These are phyloP conservation scores for Fusarium denticulatum DNA, from an alignment of 2,329 filamentous ascomycete genomes.

Conservation along the genomic window DNA sequence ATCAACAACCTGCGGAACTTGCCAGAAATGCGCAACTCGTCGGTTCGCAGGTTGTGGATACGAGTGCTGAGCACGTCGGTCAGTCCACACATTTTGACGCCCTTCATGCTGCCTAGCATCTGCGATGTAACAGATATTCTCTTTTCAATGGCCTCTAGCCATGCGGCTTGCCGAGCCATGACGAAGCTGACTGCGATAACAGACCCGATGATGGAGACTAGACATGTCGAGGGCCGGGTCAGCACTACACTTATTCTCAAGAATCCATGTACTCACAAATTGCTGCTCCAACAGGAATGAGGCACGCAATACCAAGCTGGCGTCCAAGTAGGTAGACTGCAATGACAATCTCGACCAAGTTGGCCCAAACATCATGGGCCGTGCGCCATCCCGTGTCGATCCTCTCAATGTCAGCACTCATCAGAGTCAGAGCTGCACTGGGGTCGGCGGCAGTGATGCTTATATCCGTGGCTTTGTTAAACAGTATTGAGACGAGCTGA, in stretches of 20 bases:
- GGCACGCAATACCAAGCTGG: slow-evolving; percentile 41
- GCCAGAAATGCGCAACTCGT: slow-evolving; percentile 18
- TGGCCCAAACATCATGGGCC: slow-evolving; percentile 55
- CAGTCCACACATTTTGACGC: slow-evolving; percentile 47
- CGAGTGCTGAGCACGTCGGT: slow-evolving; percentile 22
- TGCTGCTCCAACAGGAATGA: slow-evolving; percentile 28
- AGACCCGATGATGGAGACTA: slow-evolving; percentile 37
- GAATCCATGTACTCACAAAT: slow-evolving; percentile 5
- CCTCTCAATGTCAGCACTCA: slow-evolving; percentile 57
- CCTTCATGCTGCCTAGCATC: slow-evolving; percentile 46
- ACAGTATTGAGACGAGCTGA: slow-evolving; percentile 42
- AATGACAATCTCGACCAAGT: slow-evolving; percentile 53
- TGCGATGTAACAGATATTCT: slow-evolving; percentile 43
- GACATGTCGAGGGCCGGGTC: rapidly evolving
- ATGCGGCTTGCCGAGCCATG: slow-evolving; percentile 39
- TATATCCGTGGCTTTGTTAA: slow-evolving; percentile 43
- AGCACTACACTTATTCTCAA: neutral
- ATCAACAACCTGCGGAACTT: slow-evolving; percentile 30
- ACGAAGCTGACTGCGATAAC: slow-evolving; percentile 40
- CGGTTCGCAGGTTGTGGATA: slow-evolving; percentile 12
- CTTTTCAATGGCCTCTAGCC: slow-evolving; percentile 45
- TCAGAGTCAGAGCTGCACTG: slow-evolving; percentile 54
- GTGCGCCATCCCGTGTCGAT: slow-evolving; percentile 49
- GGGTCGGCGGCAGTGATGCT: slow-evolving; percentile 47
- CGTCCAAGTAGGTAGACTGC: slow-evolving; percentile 57